Conservation (phyloP, 2,329 filamentous ascomycete genomes). For the Sarocladium brachiariae region DNA sequence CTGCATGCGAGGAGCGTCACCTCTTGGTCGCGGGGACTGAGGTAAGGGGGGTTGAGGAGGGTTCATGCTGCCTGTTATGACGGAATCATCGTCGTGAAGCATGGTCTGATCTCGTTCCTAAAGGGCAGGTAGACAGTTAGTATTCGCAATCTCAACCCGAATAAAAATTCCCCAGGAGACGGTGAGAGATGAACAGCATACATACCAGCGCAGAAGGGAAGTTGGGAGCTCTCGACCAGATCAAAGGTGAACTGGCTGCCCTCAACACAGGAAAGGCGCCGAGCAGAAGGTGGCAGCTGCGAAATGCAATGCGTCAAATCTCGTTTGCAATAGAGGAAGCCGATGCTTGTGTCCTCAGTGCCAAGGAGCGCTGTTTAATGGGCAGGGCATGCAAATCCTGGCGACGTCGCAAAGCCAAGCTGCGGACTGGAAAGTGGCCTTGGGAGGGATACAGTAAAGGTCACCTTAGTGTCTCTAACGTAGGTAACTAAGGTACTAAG, state of each 20-base stretch:
- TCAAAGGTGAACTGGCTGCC: not conserved
- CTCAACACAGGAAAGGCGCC: not conserved
- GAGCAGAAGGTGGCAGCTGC: not conserved
- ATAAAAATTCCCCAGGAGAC: not conserved
- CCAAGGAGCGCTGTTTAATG: not conserved
- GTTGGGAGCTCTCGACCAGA: not conserved
- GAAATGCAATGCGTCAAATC: not conserved
- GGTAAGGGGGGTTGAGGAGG: conserved; percentile 14
- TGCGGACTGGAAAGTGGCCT: not conserved
- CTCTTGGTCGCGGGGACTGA: conserved; percentile 16
- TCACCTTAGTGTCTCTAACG: not conserved
- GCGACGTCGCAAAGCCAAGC: conserved; percentile 7
- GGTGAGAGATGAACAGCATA: not conserved
- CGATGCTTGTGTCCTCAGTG: not conserved
- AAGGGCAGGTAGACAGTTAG: not conserved
- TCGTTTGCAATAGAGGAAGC: not conserved
- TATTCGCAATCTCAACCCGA: not conserved
- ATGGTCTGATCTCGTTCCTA: not conserved
- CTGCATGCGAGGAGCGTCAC: conserved; percentile 41
- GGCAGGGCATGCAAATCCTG: not conserved
- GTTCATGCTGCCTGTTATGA: conserved; percentile 7
- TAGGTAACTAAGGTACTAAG: too few relatives aligned
- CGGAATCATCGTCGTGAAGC: conserved; percentile 5
- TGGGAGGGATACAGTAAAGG: not conserved
- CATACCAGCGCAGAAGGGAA: not conserved